Base-by-base conservation (phyloP, 2,329 filamentous ascomycete species). In the Teratosphaeria epicoccoides region DNA sequence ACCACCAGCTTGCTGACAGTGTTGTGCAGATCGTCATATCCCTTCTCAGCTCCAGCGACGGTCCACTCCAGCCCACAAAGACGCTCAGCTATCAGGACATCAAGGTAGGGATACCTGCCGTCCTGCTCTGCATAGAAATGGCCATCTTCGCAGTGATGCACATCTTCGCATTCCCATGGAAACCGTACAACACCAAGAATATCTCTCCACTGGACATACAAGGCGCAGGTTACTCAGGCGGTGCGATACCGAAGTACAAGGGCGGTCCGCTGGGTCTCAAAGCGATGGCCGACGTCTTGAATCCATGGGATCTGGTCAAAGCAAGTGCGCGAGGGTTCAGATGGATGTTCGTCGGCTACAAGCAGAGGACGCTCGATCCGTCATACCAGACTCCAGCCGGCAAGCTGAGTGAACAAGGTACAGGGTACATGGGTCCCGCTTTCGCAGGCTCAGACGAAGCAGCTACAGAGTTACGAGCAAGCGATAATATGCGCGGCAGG, bases 91-190 rank as follows among this genome's bases (percentile, higher is more conserved):
- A 83, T 43, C 83, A 83, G 0, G 88, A 95, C 66, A 76, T 94
- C 61, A 86, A 87, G 64, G 81, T 93, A 45, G 87, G 87, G 49
- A 84, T 95, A 24, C 87, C 88, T 0, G 83, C 83, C 24, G 71
- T 91, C 49, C 73, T 94, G 10, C 79, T 93, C 23, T 90, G 85
- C 63, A 73, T 93, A 40, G 88, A 95, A 69, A 95, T 95, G 88
- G 81, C 86, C 7, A 71, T 87, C 25, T 94, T 95, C 62, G 75
- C 85, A 17, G 63, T 89, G 44, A 70, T 95, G 49, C 88, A 95
- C 66, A 70, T 93, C 14, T 94, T 83, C 75, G 87, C 89, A 2
- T 95, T 93, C 64, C 79, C 86, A 1, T 93, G 84, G 75, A 76
- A 76, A 51, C 82, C 82, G 1, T 95, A 95, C 67, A 73, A 70